These are phyloP conservation scores for Cercospora nicotianae DNA, from an alignment of 2,329 filamentous ascomycete species.

Conservation along the genomic window DNA sequence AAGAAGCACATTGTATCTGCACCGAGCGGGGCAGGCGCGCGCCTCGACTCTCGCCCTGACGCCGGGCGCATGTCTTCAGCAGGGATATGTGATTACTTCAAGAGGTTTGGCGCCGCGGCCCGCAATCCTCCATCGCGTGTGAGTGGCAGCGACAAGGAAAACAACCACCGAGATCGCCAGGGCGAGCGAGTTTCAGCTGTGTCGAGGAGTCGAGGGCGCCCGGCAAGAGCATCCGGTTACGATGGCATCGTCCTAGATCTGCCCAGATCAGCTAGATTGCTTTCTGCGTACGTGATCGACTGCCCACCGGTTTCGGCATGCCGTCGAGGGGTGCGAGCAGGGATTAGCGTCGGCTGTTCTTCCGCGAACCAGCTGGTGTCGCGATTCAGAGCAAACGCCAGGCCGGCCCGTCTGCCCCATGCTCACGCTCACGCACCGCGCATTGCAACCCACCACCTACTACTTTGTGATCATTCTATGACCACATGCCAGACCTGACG, in stretches of 20 bases:
- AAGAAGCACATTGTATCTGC: constrained; percentile 3
- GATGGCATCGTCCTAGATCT: constrained; percentile 1
- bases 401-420: neutral
- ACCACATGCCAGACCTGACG: constrained; percentile 9
- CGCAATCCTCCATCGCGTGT: neutral
- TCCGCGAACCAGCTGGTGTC: neutral
- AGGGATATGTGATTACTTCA: constrained; percentile 9
- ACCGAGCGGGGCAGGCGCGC: neutral
- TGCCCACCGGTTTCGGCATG: neutral
- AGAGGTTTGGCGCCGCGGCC: constrained; percentile 3
- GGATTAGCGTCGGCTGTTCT: constrained; percentile 7
- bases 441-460: neutral
- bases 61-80: constrained; percentile 1
- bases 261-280: constrained; percentile 4
- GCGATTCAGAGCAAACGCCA: neutral
- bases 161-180: constrained; percentile 8
- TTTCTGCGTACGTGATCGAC: constrained; percentile 5
- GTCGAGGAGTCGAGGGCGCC: constrained; percentile 1
- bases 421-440: neutral
- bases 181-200: neutral
- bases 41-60: neutral
- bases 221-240: neutral
- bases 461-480: neutral
- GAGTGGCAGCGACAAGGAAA: constrained; percentile 1
- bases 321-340: neutral